Evolutionary conservation across 176 grass and related monocot genomes (phyloP).

Genomic region (Oryza glumipatula): DNA sequence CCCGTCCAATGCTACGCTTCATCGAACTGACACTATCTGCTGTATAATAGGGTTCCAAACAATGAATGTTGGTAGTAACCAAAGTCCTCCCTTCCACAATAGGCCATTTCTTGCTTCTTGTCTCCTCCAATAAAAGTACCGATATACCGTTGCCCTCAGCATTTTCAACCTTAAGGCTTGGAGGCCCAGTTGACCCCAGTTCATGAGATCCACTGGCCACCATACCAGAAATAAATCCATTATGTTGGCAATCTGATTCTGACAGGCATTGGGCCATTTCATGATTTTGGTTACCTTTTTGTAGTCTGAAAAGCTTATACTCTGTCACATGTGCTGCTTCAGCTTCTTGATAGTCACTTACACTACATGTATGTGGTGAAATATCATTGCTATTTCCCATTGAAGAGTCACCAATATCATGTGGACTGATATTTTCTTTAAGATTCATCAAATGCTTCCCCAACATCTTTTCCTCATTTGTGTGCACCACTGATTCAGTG

Average conservation of each 20-base stretch:
- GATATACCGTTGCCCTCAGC: conserved; percentile 70
- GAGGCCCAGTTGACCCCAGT: conserved; percentile 34
- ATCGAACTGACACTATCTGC: conserved; percentile 67
- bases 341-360: conserved; percentile 31
- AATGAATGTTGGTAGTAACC: conserved; percentile 61
- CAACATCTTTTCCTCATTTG: conserved; percentile 37
- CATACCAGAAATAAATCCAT: conserved; percentile 37
- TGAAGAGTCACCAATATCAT: conserved; percentile 26
- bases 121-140: conserved; percentile 64
- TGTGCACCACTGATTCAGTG: conserved; percentile 17
- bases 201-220: conserved; percentile 42
- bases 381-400: conserved; percentile 30
- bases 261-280: conserved; percentile 30
- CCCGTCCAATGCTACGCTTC: conserved; percentile 66
- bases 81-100: conserved; percentile 58
- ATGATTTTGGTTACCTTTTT: conserved; percentile 34
- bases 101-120: conserved; percentile 69
- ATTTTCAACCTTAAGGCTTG: conserved; percentile 47
- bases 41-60: conserved; percentile 67
- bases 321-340: conserved; percentile 24
- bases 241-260: conserved; percentile 9
- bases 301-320: conserved; percentile 31
- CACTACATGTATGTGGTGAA: conserved; percentile 24
- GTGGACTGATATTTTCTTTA: conserved; percentile 23
- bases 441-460: conserved; percentile 29